phyloP scores from a whole-genome alignment of 306 rosid species.

The Ormosia emarginata region DNA sequence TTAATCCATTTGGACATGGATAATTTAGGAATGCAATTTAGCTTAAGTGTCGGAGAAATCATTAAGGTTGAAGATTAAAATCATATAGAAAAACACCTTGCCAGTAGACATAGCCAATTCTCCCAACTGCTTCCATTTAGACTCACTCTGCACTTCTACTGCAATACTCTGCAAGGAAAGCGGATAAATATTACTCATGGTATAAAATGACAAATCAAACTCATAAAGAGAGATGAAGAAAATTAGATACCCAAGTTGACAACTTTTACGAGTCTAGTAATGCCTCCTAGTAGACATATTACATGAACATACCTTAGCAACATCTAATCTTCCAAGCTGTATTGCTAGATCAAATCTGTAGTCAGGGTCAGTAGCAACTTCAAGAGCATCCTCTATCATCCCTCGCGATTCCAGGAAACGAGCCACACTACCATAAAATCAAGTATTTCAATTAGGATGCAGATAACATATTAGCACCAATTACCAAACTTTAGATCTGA shows the following conservation, averaged over 20 bases:
- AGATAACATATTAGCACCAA: constrained; percentile 10
- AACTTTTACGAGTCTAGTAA: constrained; percentile 1
- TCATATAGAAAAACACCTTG: constrained; percentile 47
- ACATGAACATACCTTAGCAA: constrained; percentile 70
- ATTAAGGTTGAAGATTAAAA: constrained; percentile 12
- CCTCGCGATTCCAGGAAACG: constrained; percentile 97
- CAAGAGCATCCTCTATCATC: constrained; percentile 96
- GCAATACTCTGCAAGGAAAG: constrained; percentile 67
- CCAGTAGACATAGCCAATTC: constrained; percentile 97
- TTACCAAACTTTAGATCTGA: constrained; percentile 4
- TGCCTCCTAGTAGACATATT: constrained; percentile 11
- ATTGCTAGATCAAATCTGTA: constrained; percentile 94
- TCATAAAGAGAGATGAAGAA: constrained; percentile 9
- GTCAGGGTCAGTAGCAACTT: constrained; percentile 96
- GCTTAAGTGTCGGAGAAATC: not conserved
- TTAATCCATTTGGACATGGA: constrained; percentile 8
- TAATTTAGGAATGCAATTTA: constrained; percentile 9
- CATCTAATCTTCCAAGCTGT: constrained; percentile 90
- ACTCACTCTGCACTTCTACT: constrained; percentile 70
- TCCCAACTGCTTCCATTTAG: constrained; percentile 99
- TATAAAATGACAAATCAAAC: constrained; percentile 13
- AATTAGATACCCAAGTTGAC: not conserved
- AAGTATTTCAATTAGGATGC: constrained; percentile 22
- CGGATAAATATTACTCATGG: constrained; percentile 2
- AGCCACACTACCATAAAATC: constrained; percentile 70